These are phyloP conservation scores for Colletotrichum cereale DNA, from an alignment of 2,329 filamentous ascomycete species.

Conservation along the genomic window DNA sequence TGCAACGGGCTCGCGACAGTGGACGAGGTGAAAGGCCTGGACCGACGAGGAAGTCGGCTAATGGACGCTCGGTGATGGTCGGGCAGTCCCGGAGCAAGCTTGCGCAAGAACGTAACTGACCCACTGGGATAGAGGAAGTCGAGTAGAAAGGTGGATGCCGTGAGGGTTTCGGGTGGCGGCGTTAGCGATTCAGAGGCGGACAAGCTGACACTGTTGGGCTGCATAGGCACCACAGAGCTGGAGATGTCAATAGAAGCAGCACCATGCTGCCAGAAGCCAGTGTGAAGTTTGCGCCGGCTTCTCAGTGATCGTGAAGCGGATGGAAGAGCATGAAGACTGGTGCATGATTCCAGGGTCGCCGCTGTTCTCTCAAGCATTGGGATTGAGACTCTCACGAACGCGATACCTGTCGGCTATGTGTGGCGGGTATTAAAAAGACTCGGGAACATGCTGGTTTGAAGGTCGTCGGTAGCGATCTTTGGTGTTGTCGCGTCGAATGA, in stretches of 20 bases:
- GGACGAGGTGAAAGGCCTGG: constrained; percentile 46
- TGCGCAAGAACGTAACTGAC: constrained; percentile 57
- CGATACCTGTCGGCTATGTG: constrained; percentile 26
- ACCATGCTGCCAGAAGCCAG: constrained; percentile 68
- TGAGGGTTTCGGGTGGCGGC: constrained; percentile 49
- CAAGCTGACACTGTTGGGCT: constrained; percentile 41
- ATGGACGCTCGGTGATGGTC: constrained; percentile 40
- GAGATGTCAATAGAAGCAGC: constrained; percentile 63
- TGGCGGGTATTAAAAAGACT: constrained; percentile 10
- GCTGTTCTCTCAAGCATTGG: constrained; percentile 71
- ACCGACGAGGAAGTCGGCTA: constrained; percentile 32
- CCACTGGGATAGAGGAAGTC: constrained; percentile 68
- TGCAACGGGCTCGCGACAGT: constrained; percentile 18
- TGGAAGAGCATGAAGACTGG: constrained; percentile 65
- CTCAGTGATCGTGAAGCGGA: constrained; percentile 51
- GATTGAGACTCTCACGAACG: constrained; percentile 27
- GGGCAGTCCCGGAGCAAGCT: constrained; percentile 43
- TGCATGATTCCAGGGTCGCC: constrained; percentile 67
- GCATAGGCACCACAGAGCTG: constrained; percentile 50
- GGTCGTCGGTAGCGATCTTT: neutral
- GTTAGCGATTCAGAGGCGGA: constrained; percentile 43
- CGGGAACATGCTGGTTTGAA: constrained; percentile 24
- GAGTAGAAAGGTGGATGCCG: constrained; percentile 63
- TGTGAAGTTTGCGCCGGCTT: constrained; percentile 59
- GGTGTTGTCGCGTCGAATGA: constrained; percentile 23